Evolutionary conservation across 2,329 filamentous ascomycete genomes (phyloP).

Genomic region (Epichloe uncinata): DNA sequence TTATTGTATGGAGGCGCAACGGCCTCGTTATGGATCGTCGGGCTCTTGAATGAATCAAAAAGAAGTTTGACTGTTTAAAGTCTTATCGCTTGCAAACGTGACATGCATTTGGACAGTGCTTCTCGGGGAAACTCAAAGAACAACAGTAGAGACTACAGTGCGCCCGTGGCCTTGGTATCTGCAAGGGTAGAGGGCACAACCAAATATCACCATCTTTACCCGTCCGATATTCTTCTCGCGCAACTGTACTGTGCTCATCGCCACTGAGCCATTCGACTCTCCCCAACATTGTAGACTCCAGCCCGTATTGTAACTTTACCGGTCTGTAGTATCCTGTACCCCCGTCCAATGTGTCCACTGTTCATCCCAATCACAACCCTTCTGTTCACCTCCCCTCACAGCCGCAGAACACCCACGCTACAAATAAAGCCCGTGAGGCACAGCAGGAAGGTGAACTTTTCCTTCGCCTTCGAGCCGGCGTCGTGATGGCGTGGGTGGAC

Average conservation of each 20-base stretch:
- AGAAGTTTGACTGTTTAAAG: constrained; percentile 16
- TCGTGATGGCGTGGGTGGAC: not conserved
- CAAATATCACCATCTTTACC: no score
- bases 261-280: no score
- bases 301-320: no score
- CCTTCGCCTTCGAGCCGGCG: not conserved
- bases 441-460: not conserved
- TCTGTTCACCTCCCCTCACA: no score
- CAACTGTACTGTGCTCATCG: no score
- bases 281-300: no score
- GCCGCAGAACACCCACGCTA: not conserved
- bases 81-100: not conserved
- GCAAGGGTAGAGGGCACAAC: no score
- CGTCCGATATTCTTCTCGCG: no score
- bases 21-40: constrained; percentile 21
- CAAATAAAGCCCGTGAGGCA: not conserved
- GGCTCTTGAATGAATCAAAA: constrained; percentile 22
- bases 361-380: no score
- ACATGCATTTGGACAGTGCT: not conserved
- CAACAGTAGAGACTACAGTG: not conserved
- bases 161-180: no score
- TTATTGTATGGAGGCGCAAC: constrained; percentile 18
- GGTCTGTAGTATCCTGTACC: no score
- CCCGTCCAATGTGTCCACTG: no score
- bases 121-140: not conserved